Evolutionary conservation across 768 basidiomycete genomes (phyloP).

Genomic region (Rhizopogon vesiculosus): DNA sequence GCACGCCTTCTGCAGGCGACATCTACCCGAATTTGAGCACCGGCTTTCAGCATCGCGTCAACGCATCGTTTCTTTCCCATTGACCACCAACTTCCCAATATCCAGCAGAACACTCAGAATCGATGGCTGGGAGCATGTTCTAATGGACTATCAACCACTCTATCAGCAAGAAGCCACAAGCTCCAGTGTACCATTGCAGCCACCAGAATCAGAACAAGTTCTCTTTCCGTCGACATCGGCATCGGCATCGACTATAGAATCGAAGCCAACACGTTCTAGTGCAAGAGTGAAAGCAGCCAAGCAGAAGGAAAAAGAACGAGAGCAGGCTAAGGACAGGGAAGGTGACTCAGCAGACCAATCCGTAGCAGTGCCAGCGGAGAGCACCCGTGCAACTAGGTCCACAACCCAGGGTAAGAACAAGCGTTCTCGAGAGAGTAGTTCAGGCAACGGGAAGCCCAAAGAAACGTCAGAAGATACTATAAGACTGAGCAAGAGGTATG

Average conservation of each 20-base stretch:
- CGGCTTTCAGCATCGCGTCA: constrained; percentile 8
- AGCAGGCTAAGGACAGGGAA: constrained; percentile 51
- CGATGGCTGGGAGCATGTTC: constrained; percentile 86
- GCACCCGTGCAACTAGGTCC: constrained; percentile 36
- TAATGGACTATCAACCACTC: constrained; percentile 86
- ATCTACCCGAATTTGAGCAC: constrained; percentile 12
- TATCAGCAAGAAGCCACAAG: constrained; percentile 67
- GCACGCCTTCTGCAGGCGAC: constrained; percentile 23
- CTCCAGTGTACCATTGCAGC: constrained; percentile 51
- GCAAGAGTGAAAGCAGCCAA: constrained; percentile 73
- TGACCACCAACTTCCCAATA: constrained; percentile 20
- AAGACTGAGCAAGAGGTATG: constrained; percentile 62
- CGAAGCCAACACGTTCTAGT: constrained; percentile 64
- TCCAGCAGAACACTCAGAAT: constrained; percentile 28
- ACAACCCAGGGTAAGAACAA: constrained; percentile 36
- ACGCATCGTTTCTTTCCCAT: constrained; percentile 17
- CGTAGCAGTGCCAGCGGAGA: constrained; percentile 34
- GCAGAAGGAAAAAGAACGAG: constrained; percentile 57
- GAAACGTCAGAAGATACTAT: constrained; percentile 49
- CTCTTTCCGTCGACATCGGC: constrained; percentile 31
- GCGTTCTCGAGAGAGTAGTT: constrained; percentile 46
- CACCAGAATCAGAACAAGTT: constrained; percentile 34
- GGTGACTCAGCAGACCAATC: constrained; percentile 41
- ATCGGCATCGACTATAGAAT: constrained; percentile 38
- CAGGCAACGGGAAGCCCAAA: constrained; percentile 61